These are phyloP conservation scores for Ustilago shanxiensis DNA, from an alignment of 1,284 basidiomycete species.

Conservation along the genomic window DNA sequence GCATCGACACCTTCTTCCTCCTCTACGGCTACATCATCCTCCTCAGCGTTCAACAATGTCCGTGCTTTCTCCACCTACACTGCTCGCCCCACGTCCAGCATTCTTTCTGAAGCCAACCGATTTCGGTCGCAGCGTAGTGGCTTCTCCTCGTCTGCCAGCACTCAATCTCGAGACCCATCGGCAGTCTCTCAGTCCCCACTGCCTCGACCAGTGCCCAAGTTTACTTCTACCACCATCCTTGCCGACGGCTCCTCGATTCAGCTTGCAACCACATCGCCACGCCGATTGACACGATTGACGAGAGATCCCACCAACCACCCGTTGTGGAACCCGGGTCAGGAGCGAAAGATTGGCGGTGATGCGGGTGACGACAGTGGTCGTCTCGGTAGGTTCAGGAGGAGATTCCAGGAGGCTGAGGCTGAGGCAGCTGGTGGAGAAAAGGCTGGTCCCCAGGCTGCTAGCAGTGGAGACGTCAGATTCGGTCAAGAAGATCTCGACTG, in stretches of 20 bases:
- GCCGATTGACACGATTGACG: conserved; percentile 56
- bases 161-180: conserved; percentile 35
- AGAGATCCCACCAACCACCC: conserved; percentile 68
- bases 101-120: conserved; percentile 21
- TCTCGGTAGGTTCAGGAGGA: conserved; percentile 64
- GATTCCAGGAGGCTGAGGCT: conserved; percentile 58
- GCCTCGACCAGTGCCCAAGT: conserved; percentile 65
- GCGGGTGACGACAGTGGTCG: conserved; percentile 66
- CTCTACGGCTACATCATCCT: conserved; percentile 41
- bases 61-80: conserved; percentile 40
- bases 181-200: conserved; percentile 31
- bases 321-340: conserved; percentile 66
- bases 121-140: conserved; percentile 30
- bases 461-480: conserved; percentile 49
- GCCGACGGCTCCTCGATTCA: conserved; percentile 68
- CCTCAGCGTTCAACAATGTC: conserved; percentile 28
- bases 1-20: conserved; percentile 24
- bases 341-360: conserved; percentile 55
- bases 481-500: conserved; percentile 66
- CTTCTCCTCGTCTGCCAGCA: conserved; percentile 29
- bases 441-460: conserved; percentile 18
- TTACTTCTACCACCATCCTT: conserved; percentile 61
- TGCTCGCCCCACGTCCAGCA: conserved; percentile 16
- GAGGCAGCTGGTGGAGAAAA: conserved; percentile 11
- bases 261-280: conserved; percentile 65